A percentile compares a stretch with the other conserved stretches of the same genome.
These are phyloP conservation scores for Trichocomaceae sp. DNA, from an alignment of 2,329 filamentous ascomycete genomes.

Conservation along the genomic window DNA sequence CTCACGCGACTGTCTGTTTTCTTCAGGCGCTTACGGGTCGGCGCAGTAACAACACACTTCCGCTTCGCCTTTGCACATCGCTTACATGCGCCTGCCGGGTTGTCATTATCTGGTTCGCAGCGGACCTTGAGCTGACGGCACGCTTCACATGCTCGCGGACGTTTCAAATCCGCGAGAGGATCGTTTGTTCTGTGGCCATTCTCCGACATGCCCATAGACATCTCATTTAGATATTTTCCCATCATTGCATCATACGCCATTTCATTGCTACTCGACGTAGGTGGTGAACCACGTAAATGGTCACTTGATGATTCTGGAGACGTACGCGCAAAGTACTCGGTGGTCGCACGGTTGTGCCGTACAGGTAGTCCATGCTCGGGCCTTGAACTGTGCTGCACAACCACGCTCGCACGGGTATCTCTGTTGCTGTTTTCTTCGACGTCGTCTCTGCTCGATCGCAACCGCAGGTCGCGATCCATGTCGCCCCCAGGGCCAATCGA, in stretches of 20 bases:
- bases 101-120: constrained; percentile 66
- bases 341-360: not conserved
- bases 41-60: constrained; percentile 69
- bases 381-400: not conserved
- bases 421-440: constrained; percentile 11
- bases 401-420: constrained; percentile 10
- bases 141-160: constrained; percentile 66
- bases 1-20: constrained; percentile 86
- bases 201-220: constrained; percentile 5
- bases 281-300: constrained; percentile 15
- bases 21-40: constrained; percentile 73
- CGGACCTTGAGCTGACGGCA: constrained; percentile 74
- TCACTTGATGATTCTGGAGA: constrained; percentile 19
- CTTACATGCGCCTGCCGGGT: constrained; percentile 60
- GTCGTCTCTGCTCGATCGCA: constrained; percentile 19
- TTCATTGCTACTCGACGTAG: constrained; percentile 13
- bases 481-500: not conserved
- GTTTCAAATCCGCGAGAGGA: constrained; percentile 50
- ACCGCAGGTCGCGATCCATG: constrained; percentile 32
- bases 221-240: constrained; percentile 9
- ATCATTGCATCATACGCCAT: constrained; percentile 10
- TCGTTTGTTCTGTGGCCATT: constrained; percentile 20
- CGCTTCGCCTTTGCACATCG: constrained; percentile 76
- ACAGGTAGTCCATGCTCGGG: not conserved
- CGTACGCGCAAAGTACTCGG: constrained; percentile 23